Evolutionary conservation across 2,329 filamentous ascomycete species (phyloP).

Genomic region (Hymenoscyphus scutula): DNA sequence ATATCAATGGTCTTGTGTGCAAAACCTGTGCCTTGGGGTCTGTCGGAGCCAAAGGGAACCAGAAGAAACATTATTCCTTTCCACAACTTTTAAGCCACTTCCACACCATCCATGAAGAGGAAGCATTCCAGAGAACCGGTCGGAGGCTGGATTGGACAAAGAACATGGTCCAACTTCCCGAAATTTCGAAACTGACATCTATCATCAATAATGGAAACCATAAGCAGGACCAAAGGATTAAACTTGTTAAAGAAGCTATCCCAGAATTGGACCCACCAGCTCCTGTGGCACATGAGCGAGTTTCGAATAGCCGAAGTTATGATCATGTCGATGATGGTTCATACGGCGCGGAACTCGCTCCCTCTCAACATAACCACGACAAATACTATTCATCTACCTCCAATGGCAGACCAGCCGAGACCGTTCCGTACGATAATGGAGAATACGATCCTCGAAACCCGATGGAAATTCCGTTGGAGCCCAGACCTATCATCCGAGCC

Average conservation of each 20-base stretch:
- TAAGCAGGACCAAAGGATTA: conserved; percentile 55
- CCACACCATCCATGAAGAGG: conserved; percentile 40
- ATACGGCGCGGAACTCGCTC: conserved; percentile 24
- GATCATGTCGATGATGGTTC: conserved; percentile 13
- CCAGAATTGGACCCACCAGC: conserved; percentile 40
- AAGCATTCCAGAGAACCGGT: conserved; percentile 29
- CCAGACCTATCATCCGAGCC: conserved; percentile 11
- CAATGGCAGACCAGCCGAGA: conserved; percentile 14
- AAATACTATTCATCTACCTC: conserved; percentile 31
- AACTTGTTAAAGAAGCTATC: conserved; percentile 50
- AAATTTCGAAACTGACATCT: conserved; percentile 46
- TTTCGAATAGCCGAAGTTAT: conserved; percentile 8
- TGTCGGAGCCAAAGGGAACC: conserved; percentile 28
- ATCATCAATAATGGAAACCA: conserved; percentile 50
- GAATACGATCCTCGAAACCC: conserved; percentile 31
- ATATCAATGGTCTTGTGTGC: conserved; percentile 53
- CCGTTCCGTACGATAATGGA: conserved; percentile 21
- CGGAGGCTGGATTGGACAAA: conserved; percentile 51
- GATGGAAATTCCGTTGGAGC: conserved; percentile 21
- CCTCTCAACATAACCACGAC: conserved; percentile 34
- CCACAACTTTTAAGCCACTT: conserved; percentile 60
- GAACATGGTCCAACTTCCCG: conserved; percentile 58
- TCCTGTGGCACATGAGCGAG: conserved; percentile 4
- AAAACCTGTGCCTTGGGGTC: conserved; percentile 48
- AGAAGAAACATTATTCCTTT: conserved; percentile 50